Evolutionary conservation across 108 stramenopile species (phyloP), one percentile per base, ranked within the genome.

Genomic region (Discostella stelligeroides): DNA sequence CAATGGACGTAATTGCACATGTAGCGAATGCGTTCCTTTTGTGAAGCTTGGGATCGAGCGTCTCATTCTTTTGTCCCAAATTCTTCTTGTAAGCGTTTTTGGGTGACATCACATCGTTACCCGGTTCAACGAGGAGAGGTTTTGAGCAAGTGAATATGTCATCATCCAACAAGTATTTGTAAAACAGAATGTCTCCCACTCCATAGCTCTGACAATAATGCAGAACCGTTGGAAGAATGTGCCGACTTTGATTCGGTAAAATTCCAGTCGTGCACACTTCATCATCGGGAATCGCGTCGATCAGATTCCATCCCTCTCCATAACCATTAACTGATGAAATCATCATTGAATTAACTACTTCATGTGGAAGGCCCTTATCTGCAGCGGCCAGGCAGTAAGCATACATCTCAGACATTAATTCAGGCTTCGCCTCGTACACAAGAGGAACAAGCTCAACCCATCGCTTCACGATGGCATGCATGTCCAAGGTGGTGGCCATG

Each of bases 381-480:
- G 94, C 94, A 8, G 92, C 90, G 14, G 96, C 96, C 39, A 93
- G 81, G 60, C 79, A 87, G 60, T 88, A 96, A 0, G 84, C 95
- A 77, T 87, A 80, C 79, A 80, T 80, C 59, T 80, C 79, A 8
- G 79, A 64, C 63, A 80, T 43, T 0, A 80, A 48, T 38, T 80
- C 63, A 12, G 79, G 79, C 27, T 72, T 67, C 14, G 60, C 69
- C 17, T 80, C 73, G 72, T 90, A 76, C 8, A 92, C 88, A 40
- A 53, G 59, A 23, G 87, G 84, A 9, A 85, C 85, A 17, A 94
- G 83, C 20, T 88, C 82, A 15, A 72, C 54, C 98, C 98, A 98
- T 23, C 85, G 60, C 17, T 64, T 76, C 1, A 84, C 87, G 42
- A 98, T 85, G 20, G 64, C 80, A 48, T 82, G 84, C 79, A 95